These are phyloP conservation scores for Pontederia crassipes DNA, from an alignment of 176 grass and related monocot species.

Conservation along the genomic window DNA sequence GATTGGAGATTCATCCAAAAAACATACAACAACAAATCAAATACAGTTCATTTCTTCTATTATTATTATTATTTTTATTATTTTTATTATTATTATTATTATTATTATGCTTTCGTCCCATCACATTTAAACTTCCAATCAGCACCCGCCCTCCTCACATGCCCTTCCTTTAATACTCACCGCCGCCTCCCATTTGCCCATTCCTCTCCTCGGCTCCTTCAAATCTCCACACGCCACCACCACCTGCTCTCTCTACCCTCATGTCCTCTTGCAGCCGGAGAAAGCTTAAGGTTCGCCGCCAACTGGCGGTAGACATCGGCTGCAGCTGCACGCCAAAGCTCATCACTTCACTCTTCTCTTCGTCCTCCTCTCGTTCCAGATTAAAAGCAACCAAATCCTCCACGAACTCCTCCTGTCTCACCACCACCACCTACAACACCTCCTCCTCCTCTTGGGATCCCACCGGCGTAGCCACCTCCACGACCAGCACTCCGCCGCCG, in stretches of 20 bases:
- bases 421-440: constrained; percentile 30
- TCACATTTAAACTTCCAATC: no score
- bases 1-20: no score
- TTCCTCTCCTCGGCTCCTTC: no score
- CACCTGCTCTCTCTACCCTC: neutral
- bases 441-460: neutral
- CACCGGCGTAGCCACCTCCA: constrained; percentile 46
- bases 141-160: no score
- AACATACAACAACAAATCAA: no score
- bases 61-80: no score
- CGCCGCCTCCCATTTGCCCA: no score
- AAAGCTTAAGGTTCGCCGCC: constrained; percentile 46
- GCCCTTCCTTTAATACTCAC: no score
- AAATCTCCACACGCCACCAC: no score
- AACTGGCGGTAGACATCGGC: constrained; percentile 78
- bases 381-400: constrained; percentile 35
- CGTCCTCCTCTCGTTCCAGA: constrained; percentile 24
- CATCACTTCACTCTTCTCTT: constrained; percentile 23
- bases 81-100: no score
- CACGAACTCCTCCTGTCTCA: constrained; percentile 41
- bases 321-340: constrained; percentile 92
- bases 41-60: no score
- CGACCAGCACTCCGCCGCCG: constrained; percentile 33
- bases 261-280: constrained; percentile 20
- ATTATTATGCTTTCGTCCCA: no score